Evolutionary conservation across 441 rosid species (phyloP), one percentile per base, ranked within the genome.

Genomic region (Geranium incanum): DNA sequence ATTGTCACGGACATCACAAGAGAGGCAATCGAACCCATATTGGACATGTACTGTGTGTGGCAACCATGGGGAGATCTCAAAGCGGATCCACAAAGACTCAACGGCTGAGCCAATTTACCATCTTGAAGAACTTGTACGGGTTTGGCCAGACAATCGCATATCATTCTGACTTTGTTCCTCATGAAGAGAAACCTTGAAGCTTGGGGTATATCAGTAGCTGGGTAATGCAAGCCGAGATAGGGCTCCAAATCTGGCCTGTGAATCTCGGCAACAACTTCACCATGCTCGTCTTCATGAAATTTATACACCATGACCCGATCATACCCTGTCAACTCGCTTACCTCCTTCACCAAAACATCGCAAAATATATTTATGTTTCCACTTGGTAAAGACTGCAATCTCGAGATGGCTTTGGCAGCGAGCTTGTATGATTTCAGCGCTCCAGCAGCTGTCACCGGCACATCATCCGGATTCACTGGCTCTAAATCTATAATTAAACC

Each of bases 211-310:
- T 90, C 97, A 41, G 93, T 92, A 38, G 95, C 95, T 0, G 96
- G 91, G 74, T 84, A 92, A 84, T 88, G 96, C 78, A 88, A 82
- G 59, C 96, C 97, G n/a, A 87, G 85, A 78, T 88, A 90, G 15
- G 97, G 90, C 43, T 92, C 92, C 77, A 88, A 67, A 39, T 74
- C 89, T 36, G 82, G 76, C 70, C 76, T 78, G 66, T 77, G 38
- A 48, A 76, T 75, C 72, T 92, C 95, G 4, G 95, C 90, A 76
- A 90, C 75, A 67, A 92, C 96, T 80, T 92, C 97, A 38, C 96
- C 97, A 72, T 92, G 97, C 75, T 88, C 97, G 77, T 92, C 97
- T 38, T 87, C 95, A 70, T 92, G 97, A 63, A 92, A 92, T 67
- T 79, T 90, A 79, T 92, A 92, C 19, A 84, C 90, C 97, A 92